These are phyloP conservation scores for Colletotrichum theobromicola DNA, from an alignment of 2,329 filamentous ascomycete species.

Conservation along the genomic window DNA sequence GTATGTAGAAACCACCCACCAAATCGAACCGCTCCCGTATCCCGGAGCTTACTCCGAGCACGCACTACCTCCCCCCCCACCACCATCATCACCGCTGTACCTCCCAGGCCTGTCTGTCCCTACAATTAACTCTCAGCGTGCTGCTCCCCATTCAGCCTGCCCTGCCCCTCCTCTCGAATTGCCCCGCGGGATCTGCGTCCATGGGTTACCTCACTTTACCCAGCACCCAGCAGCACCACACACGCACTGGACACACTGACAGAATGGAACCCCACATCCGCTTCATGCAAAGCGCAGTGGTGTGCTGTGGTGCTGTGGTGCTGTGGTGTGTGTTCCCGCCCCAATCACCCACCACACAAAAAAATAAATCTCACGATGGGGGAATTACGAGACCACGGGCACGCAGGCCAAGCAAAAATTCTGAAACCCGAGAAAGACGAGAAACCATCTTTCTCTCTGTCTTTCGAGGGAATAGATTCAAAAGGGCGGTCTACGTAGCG, in stretches of 20 bases:
- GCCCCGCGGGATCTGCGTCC: not conserved
- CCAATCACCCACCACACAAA: not conserved
- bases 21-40: constrained; percentile 5
- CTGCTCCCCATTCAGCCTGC: not conserved
- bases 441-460: not conserved
- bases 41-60: constrained; percentile 14
- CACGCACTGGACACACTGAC: not conserved
- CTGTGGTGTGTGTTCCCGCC: not conserved
- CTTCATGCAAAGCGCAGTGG: no score
- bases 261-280: not conserved
- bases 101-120: not conserved
- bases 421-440: not conserved
- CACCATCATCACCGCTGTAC: not conserved
- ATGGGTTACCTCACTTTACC: not conserved
- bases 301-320: not conserved
- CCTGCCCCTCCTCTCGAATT: not conserved
- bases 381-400: not conserved
- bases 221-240: not conserved
- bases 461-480: not conserved
- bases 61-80: not conserved
- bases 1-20: not conserved
- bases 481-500: not conserved
- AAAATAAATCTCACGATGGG: not conserved
- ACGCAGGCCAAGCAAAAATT: not conserved
- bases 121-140: no score